Percentiles rank a stretch among this genome's conserved stretches.
Conservation (phyloP, 1,284 basidiomycete genomes). For the Kwoniella shivajii region DNA sequence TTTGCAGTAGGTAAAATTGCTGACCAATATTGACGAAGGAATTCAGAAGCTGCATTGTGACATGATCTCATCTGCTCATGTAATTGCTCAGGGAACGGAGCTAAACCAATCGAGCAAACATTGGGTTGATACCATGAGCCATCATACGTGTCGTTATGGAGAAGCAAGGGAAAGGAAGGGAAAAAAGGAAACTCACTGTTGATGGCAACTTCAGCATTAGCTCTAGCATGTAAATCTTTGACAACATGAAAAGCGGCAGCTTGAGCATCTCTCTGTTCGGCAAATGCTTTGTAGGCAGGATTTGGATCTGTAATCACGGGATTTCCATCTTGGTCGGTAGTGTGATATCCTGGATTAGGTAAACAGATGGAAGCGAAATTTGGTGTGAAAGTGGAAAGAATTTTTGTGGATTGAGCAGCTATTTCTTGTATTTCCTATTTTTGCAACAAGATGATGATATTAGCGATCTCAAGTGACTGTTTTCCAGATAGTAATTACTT, state of each 20-base stretch:
- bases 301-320: conserved; percentile 16
- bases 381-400: conserved; percentile 19
- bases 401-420: conserved; percentile 18
- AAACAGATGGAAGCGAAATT: conserved; percentile 38
- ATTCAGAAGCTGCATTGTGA: conserved; percentile 92
- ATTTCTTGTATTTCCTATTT: conserved; percentile 21
- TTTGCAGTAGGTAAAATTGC: conserved; percentile 79
- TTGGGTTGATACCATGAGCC: neutral
- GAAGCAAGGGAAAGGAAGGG: neutral
- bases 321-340: conserved; percentile 6
- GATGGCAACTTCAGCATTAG: conserved; percentile 41
- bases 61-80: conserved; percentile 81
- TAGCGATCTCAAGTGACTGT: neutral
- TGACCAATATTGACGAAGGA: conserved; percentile 93
- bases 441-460: neutral
- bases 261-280: conserved; percentile 38
- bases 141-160: neutral
- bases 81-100: conserved; percentile 75
- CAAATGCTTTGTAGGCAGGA: conserved; percentile 27
- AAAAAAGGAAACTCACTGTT: conserved; percentile 22
- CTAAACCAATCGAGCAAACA: conserved; percentile 52
- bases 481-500: conserved; percentile 57
- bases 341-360: conserved; percentile 29
- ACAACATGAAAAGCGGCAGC: conserved; percentile 36
- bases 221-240: conserved; percentile 39